Conservation (phyloP, 176 grass and related monocot species). For the Aegilops speltoides region DNA sequence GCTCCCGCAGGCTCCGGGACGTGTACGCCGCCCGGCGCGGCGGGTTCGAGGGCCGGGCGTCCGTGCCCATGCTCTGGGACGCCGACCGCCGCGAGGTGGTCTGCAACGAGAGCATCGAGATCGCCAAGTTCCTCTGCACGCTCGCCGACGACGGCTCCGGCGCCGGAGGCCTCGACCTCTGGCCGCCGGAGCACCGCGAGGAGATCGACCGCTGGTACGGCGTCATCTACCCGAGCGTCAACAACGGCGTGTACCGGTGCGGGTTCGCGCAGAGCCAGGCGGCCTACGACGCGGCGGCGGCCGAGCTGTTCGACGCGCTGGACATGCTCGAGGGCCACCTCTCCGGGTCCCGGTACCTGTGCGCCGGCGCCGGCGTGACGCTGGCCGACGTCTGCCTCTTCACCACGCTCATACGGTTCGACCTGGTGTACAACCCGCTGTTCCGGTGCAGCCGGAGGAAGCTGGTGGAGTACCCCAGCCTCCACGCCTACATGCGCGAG, state of each 20-base stretch:
- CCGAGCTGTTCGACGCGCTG: constrained; percentile 59
- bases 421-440: constrained; percentile 77
- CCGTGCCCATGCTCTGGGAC: constrained; percentile 94
- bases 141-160: not conserved
- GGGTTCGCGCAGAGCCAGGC: constrained; percentile 94
- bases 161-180: constrained; percentile 42
- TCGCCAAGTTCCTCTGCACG: constrained; percentile 72
- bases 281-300: constrained; percentile 69
- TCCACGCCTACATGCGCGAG: constrained; percentile 74
- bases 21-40: constrained; percentile 64
- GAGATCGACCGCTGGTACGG: constrained; percentile 87
- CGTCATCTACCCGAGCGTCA: constrained; percentile 76
- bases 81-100: constrained; percentile 65
- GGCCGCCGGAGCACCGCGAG: constrained; percentile 56
- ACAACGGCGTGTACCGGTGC: constrained; percentile 92
- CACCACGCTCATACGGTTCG: constrained; percentile 85
- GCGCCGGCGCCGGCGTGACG: constrained; percentile 58
- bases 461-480: constrained; percentile 80
- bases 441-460: constrained; percentile 91
- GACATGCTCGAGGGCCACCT: constrained; percentile 73
- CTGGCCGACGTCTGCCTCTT: constrained; percentile 93
- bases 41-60: constrained; percentile 78
- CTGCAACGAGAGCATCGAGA: constrained; percentile 97
- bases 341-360: constrained; percentile 62
- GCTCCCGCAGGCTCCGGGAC: constrained; percentile 71